A percentile compares a stretch with the other conserved stretches of the same genome.
phyloP scores from a whole-genome alignment of 2,329 filamentous ascomycete species.

The Diatrype stigma region DNA sequence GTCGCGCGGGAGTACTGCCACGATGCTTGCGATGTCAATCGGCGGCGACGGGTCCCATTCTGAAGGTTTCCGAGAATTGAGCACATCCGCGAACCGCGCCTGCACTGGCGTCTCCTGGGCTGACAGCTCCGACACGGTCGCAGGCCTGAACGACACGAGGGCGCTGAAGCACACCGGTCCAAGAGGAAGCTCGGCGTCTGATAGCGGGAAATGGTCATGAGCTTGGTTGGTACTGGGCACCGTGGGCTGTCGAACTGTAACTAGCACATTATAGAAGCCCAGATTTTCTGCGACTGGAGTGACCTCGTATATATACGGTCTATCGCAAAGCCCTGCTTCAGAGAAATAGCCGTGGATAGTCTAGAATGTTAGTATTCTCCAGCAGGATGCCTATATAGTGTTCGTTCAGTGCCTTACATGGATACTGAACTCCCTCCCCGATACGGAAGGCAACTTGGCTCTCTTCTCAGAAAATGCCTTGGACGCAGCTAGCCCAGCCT shows the following conservation, averaged over 20 bases:
- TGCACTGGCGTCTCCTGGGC: conserved; percentile 39
- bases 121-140: conserved; percentile 31
- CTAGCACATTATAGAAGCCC: conserved; percentile 45
- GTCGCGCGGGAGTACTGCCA: conserved; percentile 31
- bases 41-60: conserved; percentile 44
- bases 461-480: conserved; percentile 28
- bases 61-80: conserved; percentile 31
- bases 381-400: not conserved
- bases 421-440: conserved; percentile 26
- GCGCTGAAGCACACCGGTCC: conserved; percentile 46
- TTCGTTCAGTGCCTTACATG: conserved; percentile 34
- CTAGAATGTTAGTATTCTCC: conserved; percentile 26
- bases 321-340: conserved; percentile 39
- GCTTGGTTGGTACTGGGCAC: conserved; percentile 31
- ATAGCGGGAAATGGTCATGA: conserved; percentile 32
- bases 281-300: conserved; percentile 39
- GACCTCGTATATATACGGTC: conserved; percentile 51
- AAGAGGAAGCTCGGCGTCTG: conserved; percentile 35
- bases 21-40: conserved; percentile 39
- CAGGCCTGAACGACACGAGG: conserved; percentile 48
- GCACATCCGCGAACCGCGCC: conserved; percentile 36
- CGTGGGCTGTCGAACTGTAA: conserved; percentile 45
- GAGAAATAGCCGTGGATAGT: conserved; percentile 55
- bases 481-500: conserved; percentile 35
- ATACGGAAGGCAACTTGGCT: conserved; percentile 10